Base-by-base conservation (phyloP, 2,329 filamentous ascomycete genomes). In the Macroventuria anomochaeta region DNA sequence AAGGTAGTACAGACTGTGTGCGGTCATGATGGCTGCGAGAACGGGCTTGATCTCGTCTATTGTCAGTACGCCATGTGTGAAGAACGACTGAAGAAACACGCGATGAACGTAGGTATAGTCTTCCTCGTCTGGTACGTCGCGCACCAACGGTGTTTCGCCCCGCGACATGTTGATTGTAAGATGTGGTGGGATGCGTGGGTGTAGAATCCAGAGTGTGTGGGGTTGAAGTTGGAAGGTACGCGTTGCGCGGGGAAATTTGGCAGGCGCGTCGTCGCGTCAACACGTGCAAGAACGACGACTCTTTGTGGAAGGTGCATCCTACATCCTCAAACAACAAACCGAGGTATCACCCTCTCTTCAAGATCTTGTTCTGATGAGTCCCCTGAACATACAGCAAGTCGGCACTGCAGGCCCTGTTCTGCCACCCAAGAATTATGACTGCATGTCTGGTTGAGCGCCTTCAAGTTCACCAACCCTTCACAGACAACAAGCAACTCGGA, bases 11-110 rank as follows among this genome's bases (percentile, higher is more conserved):
- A 23, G 70, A 82, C 81, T 77, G 43, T 83, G 78, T 10, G 83
- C 85, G 7, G 85, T 87, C 62, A 88, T 80, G 48, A 97, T 93
- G 26, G 83, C 40, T 11, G 93, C 91, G 12, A 97, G 80, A 20
- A 97, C 79, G 0, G 85, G 84, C 65, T 86, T 86, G 11, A 88
- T 87, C 66, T 96, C 86, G 46, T 85, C 80, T 58, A 89, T 85
- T 0, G 90, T 96, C 73, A 97, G 81, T 37, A 86, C 85, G 18
- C 90, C 89, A 42, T 88, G 86, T 3, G 90, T 86, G 74, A 97
- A 82, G 62, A 99, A 87, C 41, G 90, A 90, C 76, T 99, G 95
- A 0, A 97, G 81, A 69, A 99, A 96, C 7, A 93, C 93, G 52
- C 91, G 88, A 72, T 97, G 90, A 57, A 82, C 82, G 70, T 96